Percentiles rank a stretch among this genome's conserved stretches.
Conservation (phyloP, 1,284 basidiomycete genomes). For the Melanopsichium pennsylvanicum region DNA sequence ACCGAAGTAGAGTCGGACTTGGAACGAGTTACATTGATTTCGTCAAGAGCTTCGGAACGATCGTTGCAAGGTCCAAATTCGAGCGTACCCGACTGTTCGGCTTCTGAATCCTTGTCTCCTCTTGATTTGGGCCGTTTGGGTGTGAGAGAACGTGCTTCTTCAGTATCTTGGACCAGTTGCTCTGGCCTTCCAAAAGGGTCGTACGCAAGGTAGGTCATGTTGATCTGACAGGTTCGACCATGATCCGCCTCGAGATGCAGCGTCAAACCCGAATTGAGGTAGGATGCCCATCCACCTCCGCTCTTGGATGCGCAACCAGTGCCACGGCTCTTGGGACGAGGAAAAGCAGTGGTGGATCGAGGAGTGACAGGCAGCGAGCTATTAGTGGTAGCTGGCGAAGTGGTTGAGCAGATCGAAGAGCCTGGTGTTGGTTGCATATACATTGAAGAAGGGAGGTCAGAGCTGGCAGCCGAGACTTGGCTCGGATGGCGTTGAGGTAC, state of each 20-base stretch:
- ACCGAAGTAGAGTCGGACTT: slow-evolving; percentile 13
- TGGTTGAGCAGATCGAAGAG: slow-evolving; percentile 29
- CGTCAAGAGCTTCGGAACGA: no score
- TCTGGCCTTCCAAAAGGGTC: slow-evolving; percentile 57
- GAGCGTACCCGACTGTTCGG: slow-evolving; percentile 39
- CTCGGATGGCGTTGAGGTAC: slow-evolving; percentile 17
- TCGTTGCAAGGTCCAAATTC: slow-evolving; percentile 44
- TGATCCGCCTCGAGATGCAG: slow-evolving; percentile 54
- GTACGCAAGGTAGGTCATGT: slow-evolving; percentile 51
- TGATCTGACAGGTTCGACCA: slow-evolving; percentile 23
- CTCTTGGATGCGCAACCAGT: slow-evolving; percentile 12
- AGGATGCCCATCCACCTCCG: slow-evolving; percentile 52
- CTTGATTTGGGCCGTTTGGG: slow-evolving; percentile 43
- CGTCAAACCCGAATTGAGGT: slow-evolving; percentile 49
- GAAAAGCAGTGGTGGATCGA: slow-evolving; percentile 8
- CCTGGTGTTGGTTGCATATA: slow-evolving; percentile 27
- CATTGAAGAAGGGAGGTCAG: slow-evolving; percentile 13
- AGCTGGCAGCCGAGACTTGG: slow-evolving; percentile 26
- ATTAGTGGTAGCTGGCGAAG: slow-evolving; percentile 24
- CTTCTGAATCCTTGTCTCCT: slow-evolving; percentile 41
- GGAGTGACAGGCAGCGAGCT: slow-evolving; percentile 32
- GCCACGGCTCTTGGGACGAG: slow-evolving; percentile 34
- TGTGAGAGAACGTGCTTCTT: slow-evolving; percentile 11
- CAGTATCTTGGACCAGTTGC: slow-evolving; percentile 28
- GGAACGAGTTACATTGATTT: no score